A percentile compares a stretch with the other conserved stretches of the same genome.
phyloP scores from a whole-genome alignment of 257 asterid genomes.

The Haberlea rhodopensis region DNA sequence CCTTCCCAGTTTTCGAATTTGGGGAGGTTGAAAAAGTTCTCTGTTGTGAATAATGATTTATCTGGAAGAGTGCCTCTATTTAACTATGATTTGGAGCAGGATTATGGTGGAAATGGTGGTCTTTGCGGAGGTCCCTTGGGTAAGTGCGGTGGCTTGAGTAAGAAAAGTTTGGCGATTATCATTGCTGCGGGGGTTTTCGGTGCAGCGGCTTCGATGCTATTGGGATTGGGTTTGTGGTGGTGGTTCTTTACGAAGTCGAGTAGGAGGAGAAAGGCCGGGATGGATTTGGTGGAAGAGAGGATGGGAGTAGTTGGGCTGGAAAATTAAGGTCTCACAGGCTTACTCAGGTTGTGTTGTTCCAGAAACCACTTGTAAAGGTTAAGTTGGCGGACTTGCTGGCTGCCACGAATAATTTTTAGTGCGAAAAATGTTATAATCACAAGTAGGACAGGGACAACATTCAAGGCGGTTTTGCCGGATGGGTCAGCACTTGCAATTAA shows the following conservation, averaged over 20 bases:
- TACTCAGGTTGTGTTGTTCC: conserved; percentile 73
- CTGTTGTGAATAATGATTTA: conserved; percentile 60
- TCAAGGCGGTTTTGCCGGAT: conserved; percentile 71
- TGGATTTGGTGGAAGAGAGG: conserved; percentile 52
- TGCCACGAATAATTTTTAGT: conserved; percentile 66
- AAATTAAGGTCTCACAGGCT: conserved; percentile 71
- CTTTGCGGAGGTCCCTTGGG: conserved; percentile 70
- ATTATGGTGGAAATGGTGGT: conserved; percentile 55
- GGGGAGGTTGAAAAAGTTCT: conserved; percentile 54
- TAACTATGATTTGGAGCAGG: conserved; percentile 29
- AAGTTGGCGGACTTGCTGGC: conserved; percentile 68
- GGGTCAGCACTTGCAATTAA: conserved; percentile 80
- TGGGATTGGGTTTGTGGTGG: conserved; percentile 86
- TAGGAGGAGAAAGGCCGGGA: conserved; percentile 59
- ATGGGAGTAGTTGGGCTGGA: conserved; percentile 59
- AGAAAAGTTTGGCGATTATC: conserved; percentile 65
- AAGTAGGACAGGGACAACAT: conserved; percentile 79
- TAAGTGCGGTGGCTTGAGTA: conserved; percentile 81
- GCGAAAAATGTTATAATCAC: conserved; percentile 48
- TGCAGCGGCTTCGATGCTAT: conserved; percentile 73
- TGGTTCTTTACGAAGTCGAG: conserved; percentile 48
- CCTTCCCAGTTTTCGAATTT: conserved; percentile 66
- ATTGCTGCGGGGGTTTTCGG: conserved; percentile 88
- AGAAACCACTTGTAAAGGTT: conserved; percentile 87
- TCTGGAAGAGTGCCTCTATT: conserved; percentile 75